Percentiles rank a stretch among this genome's conserved stretches.
phyloP scores from a whole-genome alignment of 208 protist species.

The Strigomonas culicis region DNA sequence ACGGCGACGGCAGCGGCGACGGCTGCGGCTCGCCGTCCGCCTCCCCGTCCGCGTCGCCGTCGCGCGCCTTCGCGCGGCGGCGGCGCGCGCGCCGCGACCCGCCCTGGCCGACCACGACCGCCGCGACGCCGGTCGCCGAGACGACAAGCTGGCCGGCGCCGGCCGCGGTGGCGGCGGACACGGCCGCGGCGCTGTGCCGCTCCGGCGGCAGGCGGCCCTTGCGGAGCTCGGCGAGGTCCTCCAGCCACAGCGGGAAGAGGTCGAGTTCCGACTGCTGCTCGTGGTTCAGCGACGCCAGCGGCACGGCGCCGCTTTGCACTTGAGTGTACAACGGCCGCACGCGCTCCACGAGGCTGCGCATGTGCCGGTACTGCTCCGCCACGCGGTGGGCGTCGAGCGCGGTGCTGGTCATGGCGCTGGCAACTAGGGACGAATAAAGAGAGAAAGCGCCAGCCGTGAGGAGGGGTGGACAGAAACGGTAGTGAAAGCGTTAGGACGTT shows the following conservation, averaged over 20 bases:
- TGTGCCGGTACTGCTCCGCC: constrained; percentile 14
- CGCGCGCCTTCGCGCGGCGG: neutral
- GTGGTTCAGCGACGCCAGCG: constrained; percentile 15
- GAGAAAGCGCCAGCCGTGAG: too few relatives aligned
- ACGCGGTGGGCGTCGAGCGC: neutral
- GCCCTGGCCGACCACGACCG: neutral
- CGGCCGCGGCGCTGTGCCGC: neutral
- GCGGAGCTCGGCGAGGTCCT: constrained; percentile 20
- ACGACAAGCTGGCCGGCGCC: neutral
- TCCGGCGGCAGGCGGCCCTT: constrained; percentile 21
- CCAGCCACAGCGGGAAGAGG: constrained; percentile 21
- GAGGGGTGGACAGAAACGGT: too few relatives aligned
- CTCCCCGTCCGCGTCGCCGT: neutral
- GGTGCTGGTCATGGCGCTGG: neutral
- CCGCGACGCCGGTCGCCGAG: neutral
- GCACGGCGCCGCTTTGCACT: neutral
- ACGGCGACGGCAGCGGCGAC: too few relatives aligned
- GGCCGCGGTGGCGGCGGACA: neutral
- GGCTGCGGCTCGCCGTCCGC: too few relatives aligned
- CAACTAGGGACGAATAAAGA: too few relatives aligned
- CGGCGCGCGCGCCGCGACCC: neutral
- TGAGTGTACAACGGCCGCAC: constrained; percentile 11
- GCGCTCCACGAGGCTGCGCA: constrained; percentile 11
- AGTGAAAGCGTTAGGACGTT: too few relatives aligned
- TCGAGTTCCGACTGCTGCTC: constrained; percentile 17